Base-by-base conservation (phyloP, 2,329 filamentous ascomycete species). In the Diplodia corticola region DNA sequence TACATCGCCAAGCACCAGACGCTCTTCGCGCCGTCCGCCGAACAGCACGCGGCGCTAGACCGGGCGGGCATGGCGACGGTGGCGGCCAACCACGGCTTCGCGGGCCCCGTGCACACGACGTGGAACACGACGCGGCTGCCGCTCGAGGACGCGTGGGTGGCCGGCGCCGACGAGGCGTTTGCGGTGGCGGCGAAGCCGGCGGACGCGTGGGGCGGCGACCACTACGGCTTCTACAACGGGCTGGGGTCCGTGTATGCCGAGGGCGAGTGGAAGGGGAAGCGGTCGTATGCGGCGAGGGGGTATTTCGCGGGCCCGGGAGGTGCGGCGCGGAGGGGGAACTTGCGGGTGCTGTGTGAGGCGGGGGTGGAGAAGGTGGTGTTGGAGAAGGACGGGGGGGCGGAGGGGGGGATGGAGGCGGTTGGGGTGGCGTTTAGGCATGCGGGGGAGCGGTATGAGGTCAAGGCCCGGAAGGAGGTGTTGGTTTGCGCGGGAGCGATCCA, bases 1-100 rank as follows among this genome's bases (percentile, higher is more conserved):
- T 86, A 81, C 72, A 74, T 77, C 71, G 71, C 73, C 50, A 78
- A 77, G 70, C 77, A 78, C 64, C 76, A 78, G 63, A 78, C 72
- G 1, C 71, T 78, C 10, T 75, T 75, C 50, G 70, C 71, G 9
- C 71, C 72, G 10, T 59, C 65, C 44, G 71, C 76, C 17, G 69
- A 70, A 0, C 70, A 76, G 53, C 68, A 69, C 9, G 69, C 70
- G 4, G 71, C 28, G 12, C 51, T 54, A 0, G 71, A 77, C 55
- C 69, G 70, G 10, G 70, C 70, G 2, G 72, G 71, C 4, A 72
- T 75, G 63, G 73, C 74, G 13, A 74, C 74, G 50, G 71, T 74
- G 13, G 74, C 73, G 20, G 71, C 76, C 66, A 71, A 75, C 65
- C 76, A 78, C 67, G 76, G 76, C 20, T 73, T 70, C 10, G 69